Evolutionary conservation across 441 rosid genomes (phyloP).

Genomic region (Euphorbia corollata): DNA sequence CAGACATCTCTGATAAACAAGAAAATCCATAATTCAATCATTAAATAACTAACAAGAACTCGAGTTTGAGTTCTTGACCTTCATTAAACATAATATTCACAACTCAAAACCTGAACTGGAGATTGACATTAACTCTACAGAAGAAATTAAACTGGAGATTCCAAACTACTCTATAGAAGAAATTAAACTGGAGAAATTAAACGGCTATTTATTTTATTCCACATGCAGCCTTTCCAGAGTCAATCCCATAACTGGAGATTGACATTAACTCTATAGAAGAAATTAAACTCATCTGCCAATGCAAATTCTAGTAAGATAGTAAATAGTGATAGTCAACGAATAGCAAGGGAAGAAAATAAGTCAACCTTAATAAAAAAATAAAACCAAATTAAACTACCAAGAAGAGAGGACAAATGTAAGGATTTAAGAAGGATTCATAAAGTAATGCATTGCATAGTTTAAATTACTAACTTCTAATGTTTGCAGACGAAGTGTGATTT

Average conservation of each 20-base stretch:
- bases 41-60: not conserved
- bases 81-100: not conserved
- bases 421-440: not conserved
- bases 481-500: not conserved
- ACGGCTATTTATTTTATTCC: not conserved
- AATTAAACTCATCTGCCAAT: not conserved
- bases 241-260: not conserved
- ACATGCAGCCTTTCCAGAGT: not conserved
- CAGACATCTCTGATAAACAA: not conserved
- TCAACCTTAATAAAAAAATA: not conserved
- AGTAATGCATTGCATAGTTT: not conserved
- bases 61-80: not conserved
- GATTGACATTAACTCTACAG: no score
- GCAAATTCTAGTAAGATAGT: not conserved
- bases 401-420: not conserved
- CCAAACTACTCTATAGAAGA: no score
- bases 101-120: not conserved
- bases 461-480: not conserved
- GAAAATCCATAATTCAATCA: not conserved
- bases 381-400: not conserved
- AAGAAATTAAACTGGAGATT: no score
- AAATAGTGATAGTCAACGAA: not conserved
- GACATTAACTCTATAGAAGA: not conserved
- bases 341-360: not conserved
- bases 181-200: no score